These are phyloP conservation scores for Emmonsiellopsis sp. DNA, from an alignment of 2,329 filamentous ascomycete genomes.

Conservation along the genomic window DNA sequence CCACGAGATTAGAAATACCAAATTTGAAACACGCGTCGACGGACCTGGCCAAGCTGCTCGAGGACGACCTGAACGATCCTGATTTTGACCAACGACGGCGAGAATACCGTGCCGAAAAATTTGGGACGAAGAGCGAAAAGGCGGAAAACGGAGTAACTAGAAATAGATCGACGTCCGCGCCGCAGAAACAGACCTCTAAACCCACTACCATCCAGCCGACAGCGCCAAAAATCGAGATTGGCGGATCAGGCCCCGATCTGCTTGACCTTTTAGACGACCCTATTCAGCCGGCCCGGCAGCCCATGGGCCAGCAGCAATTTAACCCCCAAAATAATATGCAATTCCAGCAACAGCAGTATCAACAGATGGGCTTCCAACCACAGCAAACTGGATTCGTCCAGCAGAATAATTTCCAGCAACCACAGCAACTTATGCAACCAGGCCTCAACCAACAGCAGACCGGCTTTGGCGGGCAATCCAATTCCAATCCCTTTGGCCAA, in stretches of 20 bases:
- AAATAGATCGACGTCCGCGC: conserved; percentile 22
- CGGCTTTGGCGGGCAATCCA: conserved; percentile 19
- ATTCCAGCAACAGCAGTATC: conserved; percentile 20
- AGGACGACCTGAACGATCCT: conserved; percentile 88
- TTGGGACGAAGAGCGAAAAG: conserved; percentile 51
- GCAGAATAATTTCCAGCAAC: conserved; percentile 3
- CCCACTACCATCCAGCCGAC: conserved; percentile 17
- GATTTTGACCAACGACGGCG: conserved; percentile 91
- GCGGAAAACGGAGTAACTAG: conserved; percentile 19
- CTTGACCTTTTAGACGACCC: conserved; percentile 86
- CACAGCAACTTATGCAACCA: conserved; percentile 16
- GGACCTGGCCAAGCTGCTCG: conserved; percentile 76
- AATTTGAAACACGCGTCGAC: conserved; percentile 96
- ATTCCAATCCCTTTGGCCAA: conserved; percentile 28
- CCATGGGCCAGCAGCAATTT: conserved; percentile 30
- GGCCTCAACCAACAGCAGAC: conserved; percentile 16
- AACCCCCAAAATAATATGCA: conserved; percentile 16
- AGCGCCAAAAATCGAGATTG: conserved; percentile 23
- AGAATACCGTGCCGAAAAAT: conserved; percentile 83
- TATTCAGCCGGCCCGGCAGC: conserved; percentile 79
- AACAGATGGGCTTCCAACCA: conserved; percentile 27
- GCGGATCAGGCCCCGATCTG: conserved; percentile 53
- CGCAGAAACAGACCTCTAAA: conserved; percentile 12
- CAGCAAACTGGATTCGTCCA: conserved; percentile 15
- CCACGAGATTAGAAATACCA: conserved; percentile 84